Evolutionary conservation across 106 monocot species (phyloP).

Genomic region (Acorus gramineus): DNA sequence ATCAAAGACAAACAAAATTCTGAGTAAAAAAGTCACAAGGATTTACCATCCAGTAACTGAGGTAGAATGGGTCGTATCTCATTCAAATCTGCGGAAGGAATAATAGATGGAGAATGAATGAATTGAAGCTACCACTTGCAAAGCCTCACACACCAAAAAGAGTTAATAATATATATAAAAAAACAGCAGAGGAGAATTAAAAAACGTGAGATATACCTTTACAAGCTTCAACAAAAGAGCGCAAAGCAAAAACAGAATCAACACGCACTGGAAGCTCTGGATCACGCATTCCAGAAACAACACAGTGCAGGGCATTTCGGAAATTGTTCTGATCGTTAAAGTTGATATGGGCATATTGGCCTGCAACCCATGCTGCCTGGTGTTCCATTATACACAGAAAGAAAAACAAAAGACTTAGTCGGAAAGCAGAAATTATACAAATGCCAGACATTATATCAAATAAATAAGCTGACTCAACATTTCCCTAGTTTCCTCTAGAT

Average conservation of each 20-base stretch:
- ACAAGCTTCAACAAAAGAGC: constrained; percentile 98
- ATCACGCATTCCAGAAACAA: constrained; percentile 80
- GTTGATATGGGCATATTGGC: constrained; percentile 88
- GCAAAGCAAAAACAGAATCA: constrained; percentile 97
- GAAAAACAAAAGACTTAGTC: background rate
- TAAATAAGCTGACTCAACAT: too few relatives aligned
- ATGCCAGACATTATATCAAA: too few relatives aligned
- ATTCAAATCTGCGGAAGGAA: constrained; percentile 63
- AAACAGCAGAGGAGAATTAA: background rate
- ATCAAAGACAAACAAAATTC: background rate
- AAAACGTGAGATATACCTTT: constrained; percentile 28
- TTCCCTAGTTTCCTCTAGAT: too few relatives aligned
- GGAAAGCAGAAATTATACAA: background rate
- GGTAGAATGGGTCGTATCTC: constrained; percentile 92
- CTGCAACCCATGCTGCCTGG: constrained; percentile 98
- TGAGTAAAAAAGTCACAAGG: background rate
- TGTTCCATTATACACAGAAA: background rate
- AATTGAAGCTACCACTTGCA: too few relatives aligned
- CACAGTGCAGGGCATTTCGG: constrained; percentile 57
- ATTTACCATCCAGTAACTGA: constrained; percentile 90
- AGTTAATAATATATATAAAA: background rate
- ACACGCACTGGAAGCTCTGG: constrained; percentile 98
- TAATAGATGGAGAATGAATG: background rate
- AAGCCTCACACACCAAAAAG: too few relatives aligned
- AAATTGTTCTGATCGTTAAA: constrained; percentile 86